Percentiles rank a stretch among this genome's conserved stretches.
Evolutionary conservation across 2,329 filamentous ascomycete species (phyloP).

Genomic region (Chaetomium strumarium): DNA sequence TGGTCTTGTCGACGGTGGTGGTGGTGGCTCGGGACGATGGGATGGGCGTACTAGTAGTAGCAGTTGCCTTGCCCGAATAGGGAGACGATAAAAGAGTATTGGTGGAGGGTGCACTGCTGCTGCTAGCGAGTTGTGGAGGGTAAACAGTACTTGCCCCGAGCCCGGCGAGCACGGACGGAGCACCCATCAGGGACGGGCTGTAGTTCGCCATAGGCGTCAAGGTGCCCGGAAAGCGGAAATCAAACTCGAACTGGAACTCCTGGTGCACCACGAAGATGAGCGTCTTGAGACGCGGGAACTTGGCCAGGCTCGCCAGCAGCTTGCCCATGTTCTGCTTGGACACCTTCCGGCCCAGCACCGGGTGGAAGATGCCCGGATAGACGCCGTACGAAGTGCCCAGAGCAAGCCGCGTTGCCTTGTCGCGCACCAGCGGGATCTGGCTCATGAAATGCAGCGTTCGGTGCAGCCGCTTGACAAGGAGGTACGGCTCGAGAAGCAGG

Average conservation of each 20-base stretch:
- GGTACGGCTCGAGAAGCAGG: conserved; percentile 42
- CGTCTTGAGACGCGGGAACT: conserved; percentile 36
- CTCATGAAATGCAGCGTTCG: conserved; percentile 42
- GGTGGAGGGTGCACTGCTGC: neutral
- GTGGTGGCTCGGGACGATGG: neutral
- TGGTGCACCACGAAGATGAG: conserved; percentile 44
- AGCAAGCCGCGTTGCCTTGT: conserved; percentile 36
- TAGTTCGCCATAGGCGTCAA: conserved; percentile 20
- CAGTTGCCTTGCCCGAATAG: neutral
- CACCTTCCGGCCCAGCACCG: conserved; percentile 40
- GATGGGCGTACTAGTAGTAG: neutral
- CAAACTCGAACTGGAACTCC: conserved; percentile 42
- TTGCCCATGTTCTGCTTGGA: conserved; percentile 40
- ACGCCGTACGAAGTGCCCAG: conserved; percentile 43
- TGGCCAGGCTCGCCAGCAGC: conserved; percentile 36
- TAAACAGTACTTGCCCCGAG: neutral
- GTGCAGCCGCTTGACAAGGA: conserved; percentile 42
- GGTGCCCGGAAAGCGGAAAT: conserved; percentile 27
- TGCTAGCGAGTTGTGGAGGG: conserved; percentile 10
- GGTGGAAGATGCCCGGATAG: conserved; percentile 40
- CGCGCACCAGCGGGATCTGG: conserved; percentile 39
- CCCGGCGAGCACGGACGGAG: neutral
- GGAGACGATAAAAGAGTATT: conserved; percentile 3
- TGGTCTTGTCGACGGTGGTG: neutral
- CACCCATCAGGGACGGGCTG: neutral